Percentiles rank a stretch among this genome's conserved stretches.
Conservation (phyloP, 805 yeast genomes). For the Wickerhamomyces mucosus region DNA sequence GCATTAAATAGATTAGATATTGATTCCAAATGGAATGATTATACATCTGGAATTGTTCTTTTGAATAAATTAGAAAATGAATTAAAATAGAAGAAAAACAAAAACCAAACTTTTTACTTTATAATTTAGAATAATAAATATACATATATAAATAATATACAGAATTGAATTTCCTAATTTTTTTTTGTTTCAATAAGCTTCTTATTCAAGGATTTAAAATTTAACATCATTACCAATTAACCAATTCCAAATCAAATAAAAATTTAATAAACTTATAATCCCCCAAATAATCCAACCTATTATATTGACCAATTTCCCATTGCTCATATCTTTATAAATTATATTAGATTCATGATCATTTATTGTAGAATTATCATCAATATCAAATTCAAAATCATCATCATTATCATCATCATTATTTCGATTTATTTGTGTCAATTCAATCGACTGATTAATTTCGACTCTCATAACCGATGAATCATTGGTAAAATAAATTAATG, state of each 20-base stretch:
- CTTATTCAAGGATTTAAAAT: conserved; percentile 13
- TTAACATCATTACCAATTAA: conserved; percentile 35
- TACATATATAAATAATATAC: too few species aligned
- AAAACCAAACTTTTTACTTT: conserved; percentile 1
- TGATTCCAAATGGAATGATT: conserved; percentile 21
- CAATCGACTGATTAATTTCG: conserved; percentile 19
- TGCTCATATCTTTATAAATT: conserved; percentile 31
- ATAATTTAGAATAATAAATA: too few species aligned
- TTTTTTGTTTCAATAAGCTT: too few species aligned
- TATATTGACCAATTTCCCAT: conserved; percentile 36
- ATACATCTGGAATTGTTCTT: conserved; percentile 15
- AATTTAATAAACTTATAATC: conserved; percentile 56
- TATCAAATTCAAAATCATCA: conserved; percentile 3
- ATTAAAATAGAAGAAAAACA: neutral
- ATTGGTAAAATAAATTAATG: conserved; percentile 73
- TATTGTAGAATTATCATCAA: too few species aligned
- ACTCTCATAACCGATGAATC: conserved; percentile 60
- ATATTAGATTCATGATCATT: conserved; percentile 3
- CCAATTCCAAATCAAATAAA: conserved; percentile 45
- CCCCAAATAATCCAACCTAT: conserved; percentile 57
- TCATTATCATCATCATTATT: conserved; percentile 6
- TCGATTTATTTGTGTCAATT: conserved; percentile 7
- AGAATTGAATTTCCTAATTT: too few species aligned
- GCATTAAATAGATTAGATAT: conserved; percentile 22
- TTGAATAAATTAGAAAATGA: neutral